phyloP scores from a whole-genome alignment of 768 basidiomycete species.

The Daedaleopsis sinensis region DNA sequence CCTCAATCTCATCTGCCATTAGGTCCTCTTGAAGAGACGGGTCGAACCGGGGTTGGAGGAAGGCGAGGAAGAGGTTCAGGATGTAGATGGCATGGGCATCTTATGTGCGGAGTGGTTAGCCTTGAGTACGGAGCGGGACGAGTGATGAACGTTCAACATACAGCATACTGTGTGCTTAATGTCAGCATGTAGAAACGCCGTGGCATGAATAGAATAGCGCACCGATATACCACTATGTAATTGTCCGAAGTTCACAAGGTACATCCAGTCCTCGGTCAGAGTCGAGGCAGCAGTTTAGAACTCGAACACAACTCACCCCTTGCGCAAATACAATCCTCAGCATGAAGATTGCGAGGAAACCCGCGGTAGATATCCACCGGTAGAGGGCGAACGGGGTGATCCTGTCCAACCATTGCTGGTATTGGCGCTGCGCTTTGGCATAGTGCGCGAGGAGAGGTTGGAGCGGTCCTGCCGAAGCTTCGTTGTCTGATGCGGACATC shows the following conservation, averaged over 20 bases:
- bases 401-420: conserved; percentile 89
- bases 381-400: conserved; percentile 89
- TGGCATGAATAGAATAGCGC: conserved; percentile 36
- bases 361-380: conserved; percentile 83
- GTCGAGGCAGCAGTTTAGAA: not conserved
- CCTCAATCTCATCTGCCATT: conserved; percentile 93
- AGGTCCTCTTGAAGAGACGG: conserved; percentile 94
- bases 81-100: conserved; percentile 95
- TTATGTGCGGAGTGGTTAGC: conserved; percentile 30
- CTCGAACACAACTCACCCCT: conserved; percentile 63
- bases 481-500: conserved; percentile 31
- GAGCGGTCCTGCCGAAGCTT: conserved; percentile 27
- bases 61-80: conserved; percentile 93
- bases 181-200: not conserved
- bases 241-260: not conserved
- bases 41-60: conserved; percentile 97
- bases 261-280: not conserved
- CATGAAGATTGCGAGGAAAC: conserved; percentile 73
- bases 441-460: conserved; percentile 37
- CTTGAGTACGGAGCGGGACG: not conserved
- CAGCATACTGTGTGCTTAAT: not conserved
- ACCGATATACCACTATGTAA: conserved; percentile 96
- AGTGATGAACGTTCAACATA: not conserved
- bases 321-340: conserved; percentile 86
- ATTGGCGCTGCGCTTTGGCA: conserved; percentile 67